These are phyloP conservation scores for Kluyveromyces dobzhanskii DNA, from an alignment of 805 yeast genomes.

Conservation along the genomic window DNA sequence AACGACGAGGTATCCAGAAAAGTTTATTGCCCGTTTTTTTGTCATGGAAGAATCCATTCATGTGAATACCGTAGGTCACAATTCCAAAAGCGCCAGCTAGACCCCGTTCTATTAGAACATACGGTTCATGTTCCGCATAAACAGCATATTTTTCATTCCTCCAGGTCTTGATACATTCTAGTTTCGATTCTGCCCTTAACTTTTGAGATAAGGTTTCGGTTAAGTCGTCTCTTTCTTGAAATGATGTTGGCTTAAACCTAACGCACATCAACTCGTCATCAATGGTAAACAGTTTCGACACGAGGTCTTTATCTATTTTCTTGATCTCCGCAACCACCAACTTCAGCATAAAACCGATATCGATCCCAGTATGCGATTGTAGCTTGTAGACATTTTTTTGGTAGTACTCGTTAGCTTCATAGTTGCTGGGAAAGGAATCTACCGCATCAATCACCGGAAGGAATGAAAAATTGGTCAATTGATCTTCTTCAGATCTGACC, in stretches of 20 bases:
- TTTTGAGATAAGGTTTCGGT: slow-evolving; percentile 36
- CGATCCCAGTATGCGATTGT: slow-evolving; percentile 30
- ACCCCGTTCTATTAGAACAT: slow-evolving; percentile 71
- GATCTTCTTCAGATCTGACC: slow-evolving; percentile 21
- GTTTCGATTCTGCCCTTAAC: slow-evolving; percentile 31
- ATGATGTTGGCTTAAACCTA: slow-evolving; percentile 23
- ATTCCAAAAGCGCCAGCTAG: slow-evolving; percentile 77
- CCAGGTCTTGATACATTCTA: slow-evolving; percentile 60
- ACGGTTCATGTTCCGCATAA: slow-evolving; percentile 46
- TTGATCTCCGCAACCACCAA: slow-evolving; percentile 28
- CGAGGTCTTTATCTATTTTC: slow-evolving; percentile 10
- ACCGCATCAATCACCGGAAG: slow-evolving; percentile 21
- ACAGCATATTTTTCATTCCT: slow-evolving; percentile 75
- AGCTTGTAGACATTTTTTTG: slow-evolving; percentile 26
- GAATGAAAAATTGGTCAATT: slow-evolving; percentile 15
- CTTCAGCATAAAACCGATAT: slow-evolving; percentile 34
- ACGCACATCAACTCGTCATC: slow-evolving; percentile 26
- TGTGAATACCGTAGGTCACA: slow-evolving; percentile 82
- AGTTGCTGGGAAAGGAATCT: slow-evolving; percentile 23
- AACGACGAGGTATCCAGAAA: slow-evolving; percentile 81
- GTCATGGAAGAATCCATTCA: slow-evolving; percentile 66
- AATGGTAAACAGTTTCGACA: slow-evolving; percentile 22
- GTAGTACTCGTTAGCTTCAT: slow-evolving; percentile 12
- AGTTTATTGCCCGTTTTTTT: slow-evolving; percentile 36
- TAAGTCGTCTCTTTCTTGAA: slow-evolving; percentile 29